A percentile compares a stretch with the other conserved stretches of the same genome.
Evolutionary conservation across 768 basidiomycete genomes (phyloP).

Genomic region (Mycena olivaceomarginata): DNA sequence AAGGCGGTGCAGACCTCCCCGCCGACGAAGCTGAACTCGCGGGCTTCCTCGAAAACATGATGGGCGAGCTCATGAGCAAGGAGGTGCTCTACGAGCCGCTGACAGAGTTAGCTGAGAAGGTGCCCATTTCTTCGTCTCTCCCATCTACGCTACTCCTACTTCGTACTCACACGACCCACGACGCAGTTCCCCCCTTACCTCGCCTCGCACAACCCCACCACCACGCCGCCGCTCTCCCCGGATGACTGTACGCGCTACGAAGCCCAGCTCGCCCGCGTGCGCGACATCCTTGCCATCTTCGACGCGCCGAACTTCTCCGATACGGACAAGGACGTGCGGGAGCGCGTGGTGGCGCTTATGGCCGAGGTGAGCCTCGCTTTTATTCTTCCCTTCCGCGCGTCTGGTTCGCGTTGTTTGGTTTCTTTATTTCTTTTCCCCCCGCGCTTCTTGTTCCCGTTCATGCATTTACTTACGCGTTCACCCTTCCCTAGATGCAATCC

Average conservation of each 20-base stretch:
- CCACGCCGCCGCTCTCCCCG: conserved; percentile 63
- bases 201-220: conserved; percentile 64
- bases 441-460: neutral
- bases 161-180: neutral
- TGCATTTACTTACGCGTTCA: neutral
- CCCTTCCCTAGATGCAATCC: conserved; percentile 78
- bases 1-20: conserved; percentile 54
- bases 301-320: conserved; percentile 78
- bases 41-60: conserved; percentile 86
- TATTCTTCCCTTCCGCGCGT: no score
- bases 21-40: conserved; percentile 74
- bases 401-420: neutral
- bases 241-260: conserved; percentile 81
- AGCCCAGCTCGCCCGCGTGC: conserved; percentile 75
- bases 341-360: conserved; percentile 81
- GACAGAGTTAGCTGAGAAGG: conserved; percentile 86
- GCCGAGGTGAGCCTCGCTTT: conserved; percentile 70
- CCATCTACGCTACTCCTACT: no score
- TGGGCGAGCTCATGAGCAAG: conserved; percentile 88
- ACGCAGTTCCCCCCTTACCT: conserved; percentile 89
- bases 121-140: conserved; percentile 51
- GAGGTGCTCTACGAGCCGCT: conserved; percentile 92
- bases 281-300: conserved; percentile 78
- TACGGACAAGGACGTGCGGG: conserved; percentile 64
- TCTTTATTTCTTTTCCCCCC: neutral